A percentile compares a stretch with the other conserved stretches of the same genome.
These are phyloP conservation scores for Sphaerostilbella broomeana DNA, from an alignment of 2,329 filamentous ascomycete species.

Conservation along the genomic window DNA sequence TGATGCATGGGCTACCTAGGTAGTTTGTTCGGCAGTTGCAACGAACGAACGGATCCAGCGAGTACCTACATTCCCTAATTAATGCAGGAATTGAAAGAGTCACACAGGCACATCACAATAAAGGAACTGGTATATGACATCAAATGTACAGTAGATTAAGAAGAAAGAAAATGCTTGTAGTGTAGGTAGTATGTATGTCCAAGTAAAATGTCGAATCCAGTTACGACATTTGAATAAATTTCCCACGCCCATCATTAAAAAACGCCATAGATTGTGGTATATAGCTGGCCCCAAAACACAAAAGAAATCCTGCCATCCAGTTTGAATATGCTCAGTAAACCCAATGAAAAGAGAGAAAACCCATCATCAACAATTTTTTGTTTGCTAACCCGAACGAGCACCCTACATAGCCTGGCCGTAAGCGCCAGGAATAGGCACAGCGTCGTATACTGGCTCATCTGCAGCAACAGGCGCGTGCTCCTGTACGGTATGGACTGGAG, in stretches of 20 bases:
- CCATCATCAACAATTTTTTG: neutral
- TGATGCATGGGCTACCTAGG: no score
- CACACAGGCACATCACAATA: no score
- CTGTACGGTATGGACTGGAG: conserved; percentile 42
- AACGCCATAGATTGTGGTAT: conserved; percentile 14
- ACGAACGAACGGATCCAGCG: no score
- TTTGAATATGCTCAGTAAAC: no score
- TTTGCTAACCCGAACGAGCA: neutral
- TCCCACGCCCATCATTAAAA: neutral
- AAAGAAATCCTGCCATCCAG: conserved; percentile 8
- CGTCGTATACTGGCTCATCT: conserved; percentile 76
- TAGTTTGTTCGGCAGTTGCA: no score
- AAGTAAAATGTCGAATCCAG: conserved; percentile 10
- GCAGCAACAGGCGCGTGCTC: conserved; percentile 64
- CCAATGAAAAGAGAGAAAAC: conserved; percentile 1
- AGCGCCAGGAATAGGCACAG: conserved; percentile 82
- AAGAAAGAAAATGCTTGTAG: conserved; percentile 8
- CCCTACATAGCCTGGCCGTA: conserved; percentile 46
- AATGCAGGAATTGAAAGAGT: no score
- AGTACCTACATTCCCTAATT: no score
- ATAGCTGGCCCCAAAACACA: conserved; percentile 5
- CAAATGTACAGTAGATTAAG: conserved; percentile 2
- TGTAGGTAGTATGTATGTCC: conserved; percentile 2
- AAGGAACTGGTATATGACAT: no score
- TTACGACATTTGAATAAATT: conserved; percentile 7